Base-by-base conservation (phyloP, 2,329 filamentous ascomycete genomes). In the Diaporthe amygdali region DNA sequence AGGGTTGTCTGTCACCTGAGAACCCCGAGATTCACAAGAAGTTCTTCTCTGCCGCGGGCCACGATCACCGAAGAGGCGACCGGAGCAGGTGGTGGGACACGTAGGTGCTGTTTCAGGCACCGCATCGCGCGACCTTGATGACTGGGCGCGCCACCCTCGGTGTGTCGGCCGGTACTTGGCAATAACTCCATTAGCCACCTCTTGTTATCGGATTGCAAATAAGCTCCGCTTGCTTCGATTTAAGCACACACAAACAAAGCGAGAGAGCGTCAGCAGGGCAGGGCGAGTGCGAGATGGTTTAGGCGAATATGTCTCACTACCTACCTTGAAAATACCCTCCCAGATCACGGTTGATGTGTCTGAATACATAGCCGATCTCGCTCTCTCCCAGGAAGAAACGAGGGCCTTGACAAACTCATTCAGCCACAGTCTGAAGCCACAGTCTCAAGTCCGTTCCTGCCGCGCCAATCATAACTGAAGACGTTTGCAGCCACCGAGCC, bases 31-130 rank as follows among this genome's bases (percentile, higher is more conserved):
- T 37, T 52, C 49, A 32, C 39, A 25, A 34, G 56, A 41, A 66
- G 39, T 10, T 44, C 17, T 34, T 30, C 37, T 34, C 44, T 44
- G 55, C 41, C 39, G 52, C 25, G 30, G 27, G n/a, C 22, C 17
- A 27, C 39, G 27, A 37, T 37, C 56, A 30, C 27, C 22, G 51
- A 52, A 44, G 17, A 30, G 25, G 34, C 27, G 27, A 10, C 25
- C 12, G 44, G 37, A 30, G 37, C 54, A 47, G 14, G 61, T 17
- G 7, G 32, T 15, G 51, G 32, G 49, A 49, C 59, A 49, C 59
- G 59, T 30, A 64, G 25, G 27, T 54, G 20, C 25, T 66, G 68
- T 70, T 66, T 61, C 59, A 56, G 34, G 67, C 66, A n/a, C 10
- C 32, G 27, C 41, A 27, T 32, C 32, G 30, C 41, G 44, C 32